A percentile compares a stretch with the other conserved stretches of the same genome.
Evolutionary conservation across 2,329 filamentous ascomycete genomes (phyloP).

Genomic region (Metarhizium album): DNA sequence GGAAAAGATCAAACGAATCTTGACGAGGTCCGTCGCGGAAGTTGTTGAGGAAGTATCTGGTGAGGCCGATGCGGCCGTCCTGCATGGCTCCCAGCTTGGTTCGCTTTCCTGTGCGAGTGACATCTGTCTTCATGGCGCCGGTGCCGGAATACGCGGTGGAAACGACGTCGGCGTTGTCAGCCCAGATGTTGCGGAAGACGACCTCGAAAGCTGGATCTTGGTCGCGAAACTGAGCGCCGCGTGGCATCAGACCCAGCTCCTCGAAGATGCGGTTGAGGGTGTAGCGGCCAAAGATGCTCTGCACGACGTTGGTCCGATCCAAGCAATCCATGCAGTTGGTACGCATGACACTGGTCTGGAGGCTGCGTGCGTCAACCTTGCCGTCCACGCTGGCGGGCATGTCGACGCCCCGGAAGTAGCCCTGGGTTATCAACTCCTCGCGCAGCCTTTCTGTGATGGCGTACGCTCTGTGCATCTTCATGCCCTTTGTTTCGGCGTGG

Average conservation of each 20-base stretch:
- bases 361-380: slow-evolving; percentile 65
- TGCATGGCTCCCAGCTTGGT: slow-evolving; percentile 78
- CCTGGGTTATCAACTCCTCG: slow-evolving; percentile 64
- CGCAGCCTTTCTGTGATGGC: slow-evolving; percentile 74
- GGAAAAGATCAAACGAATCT: slow-evolving; percentile 90
- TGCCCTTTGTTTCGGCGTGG: slow-evolving; percentile 91
- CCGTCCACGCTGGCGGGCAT: slow-evolving; percentile 62
- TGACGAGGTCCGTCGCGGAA: slow-evolving; percentile 89
- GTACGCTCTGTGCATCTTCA: slow-evolving; percentile 86
- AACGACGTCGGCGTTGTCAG: slow-evolving; percentile 94
- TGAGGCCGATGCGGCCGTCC: slow-evolving; percentile 79
- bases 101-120: slow-evolving; percentile 84
- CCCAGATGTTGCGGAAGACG: slow-evolving; percentile 95
- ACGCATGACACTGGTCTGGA: slow-evolving; percentile 82
- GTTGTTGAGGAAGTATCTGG: slow-evolving; percentile 87
- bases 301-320: slow-evolving; percentile 94
- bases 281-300: slow-evolving; percentile 90
- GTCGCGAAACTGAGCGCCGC: slow-evolving; percentile 63
- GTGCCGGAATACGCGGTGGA: slow-evolving; percentile 90
- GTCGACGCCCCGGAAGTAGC: slow-evolving; percentile 89
- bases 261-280: slow-evolving; percentile 80
- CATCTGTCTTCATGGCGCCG: slow-evolving; percentile 94
- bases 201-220: slow-evolving; percentile 76
- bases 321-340: slow-evolving; percentile 99
- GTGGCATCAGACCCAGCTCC: slow-evolving; percentile 68